phyloP scores from a whole-genome alignment of 208 protist species.

The Porcisia hertigi region DNA sequence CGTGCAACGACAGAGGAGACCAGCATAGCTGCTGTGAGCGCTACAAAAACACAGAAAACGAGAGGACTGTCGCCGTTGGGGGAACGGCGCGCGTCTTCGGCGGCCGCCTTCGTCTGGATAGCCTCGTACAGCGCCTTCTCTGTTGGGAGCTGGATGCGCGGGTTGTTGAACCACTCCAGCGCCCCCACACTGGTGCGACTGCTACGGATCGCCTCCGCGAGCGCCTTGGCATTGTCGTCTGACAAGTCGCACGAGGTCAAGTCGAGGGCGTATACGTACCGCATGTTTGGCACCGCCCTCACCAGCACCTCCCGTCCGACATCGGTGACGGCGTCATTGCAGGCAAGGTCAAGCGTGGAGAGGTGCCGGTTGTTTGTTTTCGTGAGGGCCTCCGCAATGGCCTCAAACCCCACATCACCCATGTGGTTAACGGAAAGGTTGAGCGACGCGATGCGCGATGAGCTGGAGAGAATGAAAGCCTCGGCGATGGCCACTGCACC shows the following conservation, averaged over 20 bases:
- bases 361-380: slow-evolving; percentile 52
- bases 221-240: slow-evolving; percentile 57
- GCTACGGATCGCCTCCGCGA: slow-evolving; percentile 49
- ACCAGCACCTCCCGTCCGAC: slow-evolving; percentile 54
- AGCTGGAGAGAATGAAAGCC: slow-evolving; percentile 48
- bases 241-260: slow-evolving; percentile 76
- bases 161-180: slow-evolving; percentile 90
- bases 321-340: slow-evolving; percentile 68
- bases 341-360: slow-evolving; percentile 66
- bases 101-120: slow-evolving; percentile 42
- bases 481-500: slow-evolving; percentile 70
- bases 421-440: slow-evolving; percentile 85
- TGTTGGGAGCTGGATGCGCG: slow-evolving; percentile 54
- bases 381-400: slow-evolving; percentile 71
- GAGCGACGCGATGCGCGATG: slow-evolving; percentile 54
- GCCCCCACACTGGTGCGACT: slow-evolving; percentile 45
- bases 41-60: slow-evolving; percentile 21
- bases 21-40: slow-evolving; percentile 27
- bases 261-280: slow-evolving; percentile 59
- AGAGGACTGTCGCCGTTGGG: slow-evolving; percentile 18
- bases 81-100: slow-evolving; percentile 11
- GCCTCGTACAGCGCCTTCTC: slow-evolving; percentile 65
- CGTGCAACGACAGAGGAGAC: slow-evolving; percentile 25
- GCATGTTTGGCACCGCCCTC: slow-evolving; percentile 36
- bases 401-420: slow-evolving; percentile 67